phyloP scores from a whole-genome alignment of 441 rosid genomes.

The Arabidopsis hybrid region DNA sequence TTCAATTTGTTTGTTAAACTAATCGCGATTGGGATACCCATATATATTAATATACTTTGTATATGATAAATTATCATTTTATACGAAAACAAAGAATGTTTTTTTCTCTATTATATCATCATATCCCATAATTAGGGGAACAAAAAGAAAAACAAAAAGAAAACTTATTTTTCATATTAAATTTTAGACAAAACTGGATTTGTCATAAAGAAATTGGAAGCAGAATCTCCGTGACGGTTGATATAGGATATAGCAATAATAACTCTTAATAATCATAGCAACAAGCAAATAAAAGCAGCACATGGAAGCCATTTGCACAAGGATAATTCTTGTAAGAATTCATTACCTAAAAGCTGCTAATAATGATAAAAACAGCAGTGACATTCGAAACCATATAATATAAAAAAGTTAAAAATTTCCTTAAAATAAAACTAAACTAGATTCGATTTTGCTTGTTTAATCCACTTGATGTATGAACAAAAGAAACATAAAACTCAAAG shows the following conservation, averaged over 20 bases:
- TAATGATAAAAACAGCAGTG: conserved; percentile 42
- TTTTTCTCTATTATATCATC: conserved; percentile 1
- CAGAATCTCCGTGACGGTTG: conserved; percentile 36
- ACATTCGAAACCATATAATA: conserved; percentile 39
- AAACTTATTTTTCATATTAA: background rate
- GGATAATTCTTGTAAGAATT: conserved; percentile 32
- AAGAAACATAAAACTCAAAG: conserved; percentile 35
- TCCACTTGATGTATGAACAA: conserved; percentile 36
- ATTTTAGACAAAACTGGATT: conserved; percentile 29
- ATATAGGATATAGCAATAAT: conserved; percentile 24
- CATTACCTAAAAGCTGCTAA: conserved; percentile 39
- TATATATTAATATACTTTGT: background rate
- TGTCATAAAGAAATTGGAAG: conserved; percentile 32
- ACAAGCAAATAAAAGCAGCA: conserved; percentile 39
- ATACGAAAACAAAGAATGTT: conserved; percentile 4
- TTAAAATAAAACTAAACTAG: conserved; percentile 21
- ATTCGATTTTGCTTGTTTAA: conserved; percentile 42
- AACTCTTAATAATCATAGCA: conserved; percentile 31
- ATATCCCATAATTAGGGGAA: background rate
- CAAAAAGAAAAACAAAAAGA: too few species aligned
- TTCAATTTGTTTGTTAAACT: background rate
- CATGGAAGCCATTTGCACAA: conserved; percentile 44
- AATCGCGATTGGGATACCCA: background rate
- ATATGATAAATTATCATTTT: background rate
- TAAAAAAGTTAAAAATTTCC: conserved; percentile 4